phyloP scores from a whole-genome alignment of 306 rosid genomes.

The Rosa persica region DNA sequence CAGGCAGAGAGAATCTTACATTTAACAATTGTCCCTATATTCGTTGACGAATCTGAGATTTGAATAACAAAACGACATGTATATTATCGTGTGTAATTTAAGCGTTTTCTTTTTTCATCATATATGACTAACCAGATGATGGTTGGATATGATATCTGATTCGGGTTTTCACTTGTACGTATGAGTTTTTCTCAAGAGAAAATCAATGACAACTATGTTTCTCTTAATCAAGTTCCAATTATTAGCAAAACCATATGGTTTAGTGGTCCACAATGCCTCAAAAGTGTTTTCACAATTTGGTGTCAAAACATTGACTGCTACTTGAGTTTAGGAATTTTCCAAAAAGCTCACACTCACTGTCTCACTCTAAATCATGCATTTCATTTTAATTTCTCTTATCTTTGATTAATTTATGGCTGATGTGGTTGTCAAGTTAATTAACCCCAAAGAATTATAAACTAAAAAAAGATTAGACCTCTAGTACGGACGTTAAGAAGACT shows the following conservation, averaged over 20 bases:
- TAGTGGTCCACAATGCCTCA: background rate
- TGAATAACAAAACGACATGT: background rate
- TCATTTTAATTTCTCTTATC: background rate
- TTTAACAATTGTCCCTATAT: background rate
- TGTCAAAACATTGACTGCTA: background rate
- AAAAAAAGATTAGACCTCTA: background rate
- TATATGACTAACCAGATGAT: no score
- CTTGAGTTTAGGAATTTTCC: background rate
- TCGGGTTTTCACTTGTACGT: background rate
- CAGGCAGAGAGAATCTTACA: rapidly evolving
- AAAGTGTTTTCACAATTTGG: background rate
- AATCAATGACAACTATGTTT: background rate
- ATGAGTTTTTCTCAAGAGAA: background rate
- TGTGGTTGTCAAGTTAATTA: background rate
- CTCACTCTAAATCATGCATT: background rate
- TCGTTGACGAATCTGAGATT: background rate
- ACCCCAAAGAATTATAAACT: background rate
- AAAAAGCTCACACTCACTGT: background rate
- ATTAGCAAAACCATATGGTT: background rate
- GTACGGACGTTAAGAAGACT: background rate
- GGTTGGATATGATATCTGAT: no score
- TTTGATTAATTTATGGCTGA: background rate
- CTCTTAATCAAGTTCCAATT: background rate
- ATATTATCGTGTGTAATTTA: no score
- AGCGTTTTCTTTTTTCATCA: no score